Evolutionary conservation across 2,329 filamentous ascomycete genomes (phyloP).

Genomic region (Paraconiothyrium brasiliense): DNA sequence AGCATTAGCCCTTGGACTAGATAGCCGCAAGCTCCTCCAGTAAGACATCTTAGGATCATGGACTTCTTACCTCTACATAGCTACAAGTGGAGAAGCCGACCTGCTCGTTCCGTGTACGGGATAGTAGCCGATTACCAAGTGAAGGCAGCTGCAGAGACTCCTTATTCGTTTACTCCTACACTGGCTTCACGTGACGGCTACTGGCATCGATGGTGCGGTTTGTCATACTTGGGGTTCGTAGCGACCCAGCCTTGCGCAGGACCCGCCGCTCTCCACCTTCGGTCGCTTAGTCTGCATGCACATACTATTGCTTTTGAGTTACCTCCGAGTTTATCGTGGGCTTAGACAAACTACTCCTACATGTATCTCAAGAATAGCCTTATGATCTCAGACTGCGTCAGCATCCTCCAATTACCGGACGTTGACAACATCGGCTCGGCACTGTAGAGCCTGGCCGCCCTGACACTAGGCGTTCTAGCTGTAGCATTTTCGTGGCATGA

Average conservation of each 20-base stretch:
- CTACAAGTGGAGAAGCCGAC: neutral
- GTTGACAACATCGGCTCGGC: slow-evolving; percentile 9
- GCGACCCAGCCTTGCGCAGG: slow-evolving; percentile 11
- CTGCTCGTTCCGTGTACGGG: neutral
- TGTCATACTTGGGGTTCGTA: neutral
- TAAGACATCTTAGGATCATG: neutral
- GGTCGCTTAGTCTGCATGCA: slow-evolving; percentile 15
- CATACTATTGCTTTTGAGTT: slow-evolving; percentile 16
- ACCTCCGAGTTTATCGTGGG: slow-evolving; percentile 10
- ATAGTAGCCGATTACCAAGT: neutral
- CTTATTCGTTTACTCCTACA: neutral
- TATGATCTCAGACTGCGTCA: slow-evolving; percentile 18
- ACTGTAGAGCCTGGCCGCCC: slow-evolving; percentile 8
- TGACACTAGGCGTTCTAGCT: slow-evolving; percentile 17
- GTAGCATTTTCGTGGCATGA: slow-evolving; percentile 16
- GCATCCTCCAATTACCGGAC: slow-evolving; percentile 17
- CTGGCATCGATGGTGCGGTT: neutral
- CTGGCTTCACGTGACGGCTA: neutral
- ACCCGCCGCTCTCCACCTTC: slow-evolving; percentile 12
- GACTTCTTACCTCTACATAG: neutral
- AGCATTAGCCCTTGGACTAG: neutral
- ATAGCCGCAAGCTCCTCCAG: neutral
- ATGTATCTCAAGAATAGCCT: slow-evolving; percentile 2
- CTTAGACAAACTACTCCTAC: slow-evolving; percentile 11
- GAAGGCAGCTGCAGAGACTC: neutral